phyloP scores from a whole-genome alignment of 1,284 basidiomycete species.

The Marasmius sp. region DNA sequence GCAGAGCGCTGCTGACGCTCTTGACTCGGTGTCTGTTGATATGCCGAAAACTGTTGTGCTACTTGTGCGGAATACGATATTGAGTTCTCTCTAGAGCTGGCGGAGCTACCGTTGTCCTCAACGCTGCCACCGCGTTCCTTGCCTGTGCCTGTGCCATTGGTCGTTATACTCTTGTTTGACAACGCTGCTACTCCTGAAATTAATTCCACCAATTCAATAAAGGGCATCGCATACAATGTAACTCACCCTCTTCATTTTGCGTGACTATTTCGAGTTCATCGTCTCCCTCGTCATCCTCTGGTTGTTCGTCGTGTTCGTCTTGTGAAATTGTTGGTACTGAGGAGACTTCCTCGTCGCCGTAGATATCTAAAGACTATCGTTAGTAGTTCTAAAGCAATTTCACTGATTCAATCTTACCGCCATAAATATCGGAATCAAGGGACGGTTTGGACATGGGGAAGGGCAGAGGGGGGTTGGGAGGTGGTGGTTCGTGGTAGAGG shows the following conservation, averaged over 20 bases:
- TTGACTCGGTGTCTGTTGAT: constrained; percentile 68
- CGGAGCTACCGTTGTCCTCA: constrained; percentile 10
- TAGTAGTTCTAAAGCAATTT: not conserved
- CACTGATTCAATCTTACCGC: not conserved
- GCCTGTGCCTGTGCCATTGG: not conserved
- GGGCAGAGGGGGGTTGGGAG: not conserved
- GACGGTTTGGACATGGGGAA: not conserved
- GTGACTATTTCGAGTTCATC: constrained; percentile 15
- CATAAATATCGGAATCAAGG: constrained; percentile 2
- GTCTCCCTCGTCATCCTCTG: constrained; percentile 18
- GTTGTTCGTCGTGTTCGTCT: constrained; percentile 25
- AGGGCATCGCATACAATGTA: constrained; percentile 17
- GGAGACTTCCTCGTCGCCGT: constrained; percentile 38
- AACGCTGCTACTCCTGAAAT: not conserved
- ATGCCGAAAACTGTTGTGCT: constrained; percentile 68
- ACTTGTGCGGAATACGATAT: constrained; percentile 70
- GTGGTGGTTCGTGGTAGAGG: not conserved
- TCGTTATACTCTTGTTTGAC: not conserved
- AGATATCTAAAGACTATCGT: constrained; percentile 30
- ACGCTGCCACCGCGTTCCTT: not conserved
- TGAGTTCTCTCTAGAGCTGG: constrained; percentile 18
- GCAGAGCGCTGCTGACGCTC: constrained; percentile 52
- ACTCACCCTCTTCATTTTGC: constrained; percentile 20
- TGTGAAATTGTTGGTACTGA: constrained; percentile 30
- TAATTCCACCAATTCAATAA: no score